A percentile compares a stretch with the other conserved stretches of the same genome.
Evolutionary conservation across 331 rosid species (phyloP).

Genomic region (Acacia concinna): DNA sequence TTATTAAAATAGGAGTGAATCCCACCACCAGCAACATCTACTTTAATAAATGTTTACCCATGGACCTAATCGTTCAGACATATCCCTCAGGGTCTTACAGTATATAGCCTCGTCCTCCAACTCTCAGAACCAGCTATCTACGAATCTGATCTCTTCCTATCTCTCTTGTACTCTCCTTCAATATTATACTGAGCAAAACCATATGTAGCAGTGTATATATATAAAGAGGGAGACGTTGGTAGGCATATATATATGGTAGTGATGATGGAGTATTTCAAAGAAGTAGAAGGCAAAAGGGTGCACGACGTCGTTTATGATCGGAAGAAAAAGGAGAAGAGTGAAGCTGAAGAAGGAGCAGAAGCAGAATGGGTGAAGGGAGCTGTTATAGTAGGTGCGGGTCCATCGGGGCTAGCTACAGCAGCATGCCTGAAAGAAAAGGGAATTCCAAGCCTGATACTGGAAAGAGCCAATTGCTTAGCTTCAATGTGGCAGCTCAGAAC

Average conservation of each 20-base stretch:
- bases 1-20: background rate
- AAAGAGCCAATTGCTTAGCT: slow-evolving; percentile 64
- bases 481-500: slow-evolving; percentile 80
- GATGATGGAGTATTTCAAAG: slow-evolving; percentile 53
- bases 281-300: slow-evolving; percentile 58
- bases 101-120: background rate
- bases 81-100: background rate
- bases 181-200: background rate
- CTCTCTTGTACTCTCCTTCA: background rate
- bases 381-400: slow-evolving; percentile 82
- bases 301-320: slow-evolving; percentile 44
- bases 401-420: slow-evolving; percentile 81
- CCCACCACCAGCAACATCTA: background rate
- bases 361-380: slow-evolving; percentile 45
- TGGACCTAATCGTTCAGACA: background rate
- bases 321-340: background rate
- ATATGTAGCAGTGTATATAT: background rate
- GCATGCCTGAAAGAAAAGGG: slow-evolving; percentile 76
- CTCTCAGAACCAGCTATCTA: background rate
- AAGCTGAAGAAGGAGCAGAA: background rate
- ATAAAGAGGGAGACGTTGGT: background rate
- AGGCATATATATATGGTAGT: background rate
- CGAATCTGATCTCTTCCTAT: background rate
- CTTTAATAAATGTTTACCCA: background rate
- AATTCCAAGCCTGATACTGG: slow-evolving; percentile 59